phyloP scores from a whole-genome alignment of 2,329 filamentous ascomycete genomes.

The Colletotrichum limetticola region DNA sequence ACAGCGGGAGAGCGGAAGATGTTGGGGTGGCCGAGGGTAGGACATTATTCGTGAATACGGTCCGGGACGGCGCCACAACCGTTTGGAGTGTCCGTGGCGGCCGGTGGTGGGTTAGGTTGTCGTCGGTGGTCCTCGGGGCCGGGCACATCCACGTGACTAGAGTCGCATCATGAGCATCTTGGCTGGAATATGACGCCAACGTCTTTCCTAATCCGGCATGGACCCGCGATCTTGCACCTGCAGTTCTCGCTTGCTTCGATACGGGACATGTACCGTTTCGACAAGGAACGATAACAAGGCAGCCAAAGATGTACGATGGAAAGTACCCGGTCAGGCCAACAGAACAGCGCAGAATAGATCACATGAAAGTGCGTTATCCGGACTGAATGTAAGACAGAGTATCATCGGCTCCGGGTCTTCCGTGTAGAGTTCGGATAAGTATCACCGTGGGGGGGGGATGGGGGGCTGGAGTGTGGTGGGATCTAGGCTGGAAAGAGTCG shows the following conservation, averaged over 20 bases:
- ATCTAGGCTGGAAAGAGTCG: background rate
- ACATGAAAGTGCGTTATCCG: background rate
- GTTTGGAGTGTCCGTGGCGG: conserved; percentile 26
- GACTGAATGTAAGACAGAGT: background rate
- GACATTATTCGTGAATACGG: background rate
- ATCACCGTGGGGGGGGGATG: background rate
- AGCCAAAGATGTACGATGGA: background rate
- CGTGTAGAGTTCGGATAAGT: background rate
- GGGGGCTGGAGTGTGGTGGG: background rate
- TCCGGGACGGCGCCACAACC: conserved; percentile 26
- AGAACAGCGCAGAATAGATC: too few species aligned
- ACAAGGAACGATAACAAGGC: background rate
- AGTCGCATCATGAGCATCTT: conserved; percentile 25
- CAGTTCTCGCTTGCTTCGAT: background rate
- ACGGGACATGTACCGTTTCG: background rate
- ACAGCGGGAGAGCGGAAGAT: conserved; percentile 5
- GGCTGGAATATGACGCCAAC: conserved; percentile 25
- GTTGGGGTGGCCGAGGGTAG: conserved; percentile 4
- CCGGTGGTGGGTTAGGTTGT: conserved; percentile 2
- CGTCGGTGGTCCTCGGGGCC: conserved; percentile 17
- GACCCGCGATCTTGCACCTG: conserved; percentile 6
- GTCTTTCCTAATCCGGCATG: conserved; percentile 14
- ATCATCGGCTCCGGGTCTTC: background rate
- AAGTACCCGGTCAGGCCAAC: background rate
- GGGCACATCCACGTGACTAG: conserved; percentile 22